Evolutionary conservation across 345 rosid genomes (phyloP).

Genomic region (Acer yangbiense): DNA sequence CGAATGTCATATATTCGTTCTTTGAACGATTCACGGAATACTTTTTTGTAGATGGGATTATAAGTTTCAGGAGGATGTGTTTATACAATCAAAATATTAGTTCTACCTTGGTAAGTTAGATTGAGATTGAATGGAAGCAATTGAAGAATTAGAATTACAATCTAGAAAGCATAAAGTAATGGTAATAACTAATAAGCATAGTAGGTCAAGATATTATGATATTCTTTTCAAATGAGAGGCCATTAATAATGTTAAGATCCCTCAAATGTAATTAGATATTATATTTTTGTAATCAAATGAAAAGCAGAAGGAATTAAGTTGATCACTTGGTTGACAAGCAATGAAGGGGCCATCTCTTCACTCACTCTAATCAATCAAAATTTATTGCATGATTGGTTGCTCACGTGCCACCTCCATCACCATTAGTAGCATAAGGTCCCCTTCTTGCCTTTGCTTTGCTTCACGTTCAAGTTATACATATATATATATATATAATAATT

Average conservation of each 20-base stretch:
- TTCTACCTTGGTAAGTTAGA: no score
- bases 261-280: neutral
- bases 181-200: neutral
- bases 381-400: neutral
- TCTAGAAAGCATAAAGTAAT: neutral
- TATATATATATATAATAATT: no score
- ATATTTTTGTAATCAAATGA: neutral
- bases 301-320: neutral
- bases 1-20: no score
- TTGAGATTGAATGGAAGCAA: neutral
- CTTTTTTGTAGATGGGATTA: no score
- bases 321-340: conserved; percentile 26
- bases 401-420: conserved; percentile 9
- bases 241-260: neutral
- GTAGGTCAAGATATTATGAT: neutral
- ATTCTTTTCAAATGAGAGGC: neutral
- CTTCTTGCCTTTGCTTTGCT: conserved; percentile 4
- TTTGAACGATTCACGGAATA: no score
- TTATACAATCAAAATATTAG: no score
- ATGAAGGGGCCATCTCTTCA: neutral
- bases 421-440: neutral
- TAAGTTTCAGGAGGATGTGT: no score
- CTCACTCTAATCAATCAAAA: neutral
- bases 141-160: neutral
- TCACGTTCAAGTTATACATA: neutral